These are phyloP conservation scores for Teratosphaeria epicoccoides DNA, from an alignment of 2,329 filamentous ascomycete genomes.

Conservation along the genomic window DNA sequence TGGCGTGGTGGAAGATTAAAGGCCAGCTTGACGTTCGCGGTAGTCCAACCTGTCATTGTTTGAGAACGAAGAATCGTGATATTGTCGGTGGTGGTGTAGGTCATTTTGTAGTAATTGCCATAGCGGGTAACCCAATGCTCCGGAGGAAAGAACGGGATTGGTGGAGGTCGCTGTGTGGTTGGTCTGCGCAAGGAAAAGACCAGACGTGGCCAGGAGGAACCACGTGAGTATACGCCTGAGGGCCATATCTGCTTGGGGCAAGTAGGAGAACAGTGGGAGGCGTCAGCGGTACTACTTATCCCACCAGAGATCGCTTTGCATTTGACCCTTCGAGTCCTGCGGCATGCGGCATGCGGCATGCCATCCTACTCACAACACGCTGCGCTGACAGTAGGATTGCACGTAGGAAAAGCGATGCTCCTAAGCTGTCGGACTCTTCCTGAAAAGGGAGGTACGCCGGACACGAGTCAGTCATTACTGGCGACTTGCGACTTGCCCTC, in stretches of 20 bases:
- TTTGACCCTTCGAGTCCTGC: background rate
- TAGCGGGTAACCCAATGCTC: conserved; percentile 36
- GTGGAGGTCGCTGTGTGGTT: conserved; percentile 29
- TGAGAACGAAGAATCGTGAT: conserved; percentile 34
- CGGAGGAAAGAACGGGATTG: conserved; percentile 35
- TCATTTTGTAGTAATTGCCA: conserved; percentile 35
- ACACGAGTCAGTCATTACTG: background rate
- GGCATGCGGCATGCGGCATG: too few relatives aligned
- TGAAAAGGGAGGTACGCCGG: background rate
- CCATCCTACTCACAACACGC: background rate
- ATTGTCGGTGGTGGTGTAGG: conserved; percentile 31
- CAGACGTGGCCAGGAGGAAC: conserved; percentile 7
- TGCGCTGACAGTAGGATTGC: too few relatives aligned
- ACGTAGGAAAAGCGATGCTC: too few relatives aligned
- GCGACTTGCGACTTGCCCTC: background rate
- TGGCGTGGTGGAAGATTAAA: conserved; percentile 33
- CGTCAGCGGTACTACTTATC: background rate
- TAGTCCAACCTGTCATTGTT: conserved; percentile 34
- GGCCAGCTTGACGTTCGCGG: conserved; percentile 33
- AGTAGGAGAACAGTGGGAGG: background rate
- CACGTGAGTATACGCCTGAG: conserved; percentile 2
- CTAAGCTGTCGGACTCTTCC: too few relatives aligned
- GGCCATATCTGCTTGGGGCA: conserved; percentile 3
- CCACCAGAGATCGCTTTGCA: background rate
- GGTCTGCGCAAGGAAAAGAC: conserved; percentile 9